Percentiles rank a stretch among this genome's conserved stretches.
phyloP scores from a whole-genome alignment of 2,329 filamentous ascomycete species.

The Claviceps monticola region DNA sequence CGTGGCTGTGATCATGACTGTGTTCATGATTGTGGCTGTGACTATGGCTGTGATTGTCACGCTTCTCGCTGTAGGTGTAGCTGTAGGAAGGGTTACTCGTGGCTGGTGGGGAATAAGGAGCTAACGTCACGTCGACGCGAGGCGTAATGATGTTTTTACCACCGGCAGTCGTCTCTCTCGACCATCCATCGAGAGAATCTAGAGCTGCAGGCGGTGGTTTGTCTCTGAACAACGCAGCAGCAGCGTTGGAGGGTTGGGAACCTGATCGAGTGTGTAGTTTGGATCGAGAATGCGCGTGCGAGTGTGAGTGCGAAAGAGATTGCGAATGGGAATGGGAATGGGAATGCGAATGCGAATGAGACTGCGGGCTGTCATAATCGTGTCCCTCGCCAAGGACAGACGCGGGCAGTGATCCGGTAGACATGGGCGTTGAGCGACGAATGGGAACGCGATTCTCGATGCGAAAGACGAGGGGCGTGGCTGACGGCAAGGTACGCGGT shows the following conservation, averaged over 20 bases:
- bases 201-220: conserved; percentile 19
- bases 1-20: conserved; percentile 14
- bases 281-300: conserved; percentile 14
- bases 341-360: conserved; percentile 13
- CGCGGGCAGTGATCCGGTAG: conserved; percentile 18
- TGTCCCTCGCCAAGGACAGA: conserved; percentile 18
- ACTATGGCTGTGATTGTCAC: conserved; percentile 12
- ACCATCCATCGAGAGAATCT: conserved; percentile 26
- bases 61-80: neutral
- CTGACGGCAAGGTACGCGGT: conserved; percentile 39
- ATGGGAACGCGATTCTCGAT: conserved; percentile 27
- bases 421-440: conserved; percentile 26
- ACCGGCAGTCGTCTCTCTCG: conserved; percentile 24
- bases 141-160: conserved; percentile 26
- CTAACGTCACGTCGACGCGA: conserved; percentile 14
- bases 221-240: conserved; percentile 15
- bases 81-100: conserved; percentile 12
- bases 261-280: conserved; percentile 17
- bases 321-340: conserved; percentile 11
- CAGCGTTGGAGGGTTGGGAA: conserved; percentile 19
- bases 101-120: conserved; percentile 13
- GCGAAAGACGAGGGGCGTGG: conserved; percentile 32
- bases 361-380: conserved; percentile 15
- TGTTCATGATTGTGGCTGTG: conserved; percentile 14
- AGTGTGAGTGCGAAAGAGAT: conserved; percentile 4